These are phyloP conservation scores for Microbotryum lychnidis-dioicae DNA, from an alignment of 1,284 basidiomycete species.

Conservation along the genomic window DNA sequence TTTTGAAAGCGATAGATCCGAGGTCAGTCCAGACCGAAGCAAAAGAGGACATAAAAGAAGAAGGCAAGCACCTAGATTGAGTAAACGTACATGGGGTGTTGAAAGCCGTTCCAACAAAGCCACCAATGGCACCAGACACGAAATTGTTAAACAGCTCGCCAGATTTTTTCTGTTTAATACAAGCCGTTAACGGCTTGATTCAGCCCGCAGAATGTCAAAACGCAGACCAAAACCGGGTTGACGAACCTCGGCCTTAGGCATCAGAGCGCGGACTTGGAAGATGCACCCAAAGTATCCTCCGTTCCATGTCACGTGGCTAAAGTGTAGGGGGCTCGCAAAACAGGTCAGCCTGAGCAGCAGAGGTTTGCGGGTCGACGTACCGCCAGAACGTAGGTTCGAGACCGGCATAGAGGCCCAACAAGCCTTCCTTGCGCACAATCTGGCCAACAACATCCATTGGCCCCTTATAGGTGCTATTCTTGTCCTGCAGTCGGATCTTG, in stretches of 20 bases:
- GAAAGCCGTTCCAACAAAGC: conserved; percentile 65
- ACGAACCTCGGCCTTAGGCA: conserved; percentile 74
- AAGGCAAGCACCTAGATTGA: not conserved
- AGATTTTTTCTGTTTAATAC: conserved; percentile 51
- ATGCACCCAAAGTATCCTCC: conserved; percentile 91
- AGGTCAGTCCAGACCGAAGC: conserved; percentile 48
- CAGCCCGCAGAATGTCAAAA: not conserved
- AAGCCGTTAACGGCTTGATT: not conserved
- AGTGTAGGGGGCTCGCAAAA: not conserved
- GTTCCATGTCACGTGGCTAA: conserved; percentile 57
- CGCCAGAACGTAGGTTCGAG: conserved; percentile 97
- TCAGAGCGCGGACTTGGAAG: conserved; percentile 64
- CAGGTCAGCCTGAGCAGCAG: not conserved
- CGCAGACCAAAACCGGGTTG: not conserved
- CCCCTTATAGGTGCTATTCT: conserved; percentile 75
- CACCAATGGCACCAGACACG: conserved; percentile 78
- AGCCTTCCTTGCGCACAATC: conserved; percentile 64
- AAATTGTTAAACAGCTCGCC: conserved; percentile 83
- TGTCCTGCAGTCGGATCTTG: conserved; percentile 91
- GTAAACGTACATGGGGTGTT: conserved; percentile 45
- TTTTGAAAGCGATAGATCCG: conserved; percentile 65
- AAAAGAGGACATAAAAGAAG: conserved; percentile 28
- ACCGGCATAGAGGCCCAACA: conserved; percentile 78
- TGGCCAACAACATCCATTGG: conserved; percentile 83
- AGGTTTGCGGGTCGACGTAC: conserved; percentile 41